Percentiles rank a stretch among this genome's conserved stretches.
These are phyloP conservation scores for Fusarium buxicola DNA, from an alignment of 2,329 filamentous ascomycete species.

Conservation along the genomic window DNA sequence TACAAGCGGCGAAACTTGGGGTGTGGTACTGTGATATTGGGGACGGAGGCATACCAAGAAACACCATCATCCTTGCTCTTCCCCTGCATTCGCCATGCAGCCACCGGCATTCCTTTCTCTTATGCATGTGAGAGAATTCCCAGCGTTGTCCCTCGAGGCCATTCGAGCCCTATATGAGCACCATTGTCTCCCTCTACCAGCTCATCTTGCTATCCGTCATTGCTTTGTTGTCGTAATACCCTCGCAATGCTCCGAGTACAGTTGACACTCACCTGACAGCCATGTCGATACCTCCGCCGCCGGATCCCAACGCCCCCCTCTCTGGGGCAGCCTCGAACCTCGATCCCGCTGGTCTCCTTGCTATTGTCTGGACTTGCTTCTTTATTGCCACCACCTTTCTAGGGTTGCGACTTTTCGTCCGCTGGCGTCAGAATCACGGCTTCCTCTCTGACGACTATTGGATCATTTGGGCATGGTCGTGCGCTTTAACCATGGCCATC, in stretches of 20 bases:
- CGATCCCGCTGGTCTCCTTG: slow-evolving; percentile 3
- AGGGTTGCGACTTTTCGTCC: slow-evolving; percentile 1
- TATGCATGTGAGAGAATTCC: no score
- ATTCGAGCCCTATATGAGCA: neutral
- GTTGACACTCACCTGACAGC: neutral
- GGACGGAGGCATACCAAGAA: no score
- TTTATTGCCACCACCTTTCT: slow-evolving; percentile 17
- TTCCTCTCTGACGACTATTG: slow-evolving; percentile 30
- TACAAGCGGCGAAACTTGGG: no score
- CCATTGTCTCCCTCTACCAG: neutral
- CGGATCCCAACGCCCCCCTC: slow-evolving; percentile 20
- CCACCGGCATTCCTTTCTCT: no score
- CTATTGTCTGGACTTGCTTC: slow-evolving; percentile 25
- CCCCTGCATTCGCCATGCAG: no score
- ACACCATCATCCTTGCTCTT: no score
- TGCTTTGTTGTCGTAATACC: neutral
- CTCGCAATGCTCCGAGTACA: neutral
- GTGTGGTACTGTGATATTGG: no score
- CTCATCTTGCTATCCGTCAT: neutral
- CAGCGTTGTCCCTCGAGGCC: neutral
- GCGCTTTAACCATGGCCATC: slow-evolving; percentile 23
- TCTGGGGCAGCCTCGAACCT: slow-evolving; percentile 13
- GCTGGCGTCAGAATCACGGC: slow-evolving; percentile 21
- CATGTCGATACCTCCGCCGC: slow-evolving; percentile 13
- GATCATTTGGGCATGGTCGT: slow-evolving; percentile 24